Conservation (phyloP, 2,329 filamentous ascomycete genomes). For the Fusarium cyanostomum region DNA sequence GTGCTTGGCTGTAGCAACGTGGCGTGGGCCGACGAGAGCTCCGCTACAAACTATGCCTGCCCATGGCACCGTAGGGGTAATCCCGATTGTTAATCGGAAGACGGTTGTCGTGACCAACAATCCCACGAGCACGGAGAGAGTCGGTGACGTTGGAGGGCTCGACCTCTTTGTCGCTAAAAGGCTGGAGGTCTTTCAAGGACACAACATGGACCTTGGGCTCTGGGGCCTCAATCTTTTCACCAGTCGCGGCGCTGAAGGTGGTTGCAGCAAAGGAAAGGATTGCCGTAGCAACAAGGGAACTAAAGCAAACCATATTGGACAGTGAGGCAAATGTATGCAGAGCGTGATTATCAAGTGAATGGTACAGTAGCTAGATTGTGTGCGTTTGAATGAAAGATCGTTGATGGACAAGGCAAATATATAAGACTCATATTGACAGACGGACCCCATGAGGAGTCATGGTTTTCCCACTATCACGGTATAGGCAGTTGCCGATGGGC, state of each 20-base stretch:
- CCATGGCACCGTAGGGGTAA: constrained; percentile 14
- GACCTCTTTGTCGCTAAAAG: background rate
- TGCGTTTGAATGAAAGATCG: no score
- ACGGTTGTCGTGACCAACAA: constrained; percentile 5
- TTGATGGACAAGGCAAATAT: no score
- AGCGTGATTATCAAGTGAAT: no score
- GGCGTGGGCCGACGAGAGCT: constrained; percentile 13
- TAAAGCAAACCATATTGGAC: background rate
- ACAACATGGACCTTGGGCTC: background rate
- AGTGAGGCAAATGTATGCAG: no score
- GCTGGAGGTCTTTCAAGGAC: background rate
- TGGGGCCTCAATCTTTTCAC: background rate
- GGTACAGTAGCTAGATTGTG: no score
- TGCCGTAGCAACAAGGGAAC: background rate
- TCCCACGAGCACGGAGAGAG: background rate
- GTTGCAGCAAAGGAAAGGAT: background rate
- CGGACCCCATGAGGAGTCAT: no score
- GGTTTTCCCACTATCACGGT: no score
- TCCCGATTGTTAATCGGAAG: background rate
- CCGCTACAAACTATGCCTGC: background rate
- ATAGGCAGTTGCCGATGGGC: no score
- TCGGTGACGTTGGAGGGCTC: background rate
- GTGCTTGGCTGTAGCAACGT: constrained; percentile 12
- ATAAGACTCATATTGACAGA: no score
- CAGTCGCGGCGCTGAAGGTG: background rate